Evolutionary conservation across 1,284 basidiomycete species (phyloP).

Genomic region (Trametes versicolor): DNA sequence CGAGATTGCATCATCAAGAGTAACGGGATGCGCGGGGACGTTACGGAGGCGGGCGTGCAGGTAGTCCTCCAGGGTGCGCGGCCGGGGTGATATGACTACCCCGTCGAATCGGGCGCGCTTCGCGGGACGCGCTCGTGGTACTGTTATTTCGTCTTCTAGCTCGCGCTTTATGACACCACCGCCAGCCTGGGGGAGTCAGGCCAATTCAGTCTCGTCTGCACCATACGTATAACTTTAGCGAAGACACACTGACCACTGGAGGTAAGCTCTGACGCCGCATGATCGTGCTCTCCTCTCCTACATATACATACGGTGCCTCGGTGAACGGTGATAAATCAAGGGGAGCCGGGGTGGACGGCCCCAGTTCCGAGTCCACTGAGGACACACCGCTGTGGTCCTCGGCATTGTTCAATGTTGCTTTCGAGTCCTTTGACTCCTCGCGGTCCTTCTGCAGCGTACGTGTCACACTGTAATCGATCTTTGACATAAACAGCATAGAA

Average conservation of each 20-base stretch:
- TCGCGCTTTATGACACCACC: not conserved
- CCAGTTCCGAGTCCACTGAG: too few relatives aligned
- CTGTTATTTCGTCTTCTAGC: not conserved
- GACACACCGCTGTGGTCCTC: too few relatives aligned
- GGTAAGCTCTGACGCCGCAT: not conserved
- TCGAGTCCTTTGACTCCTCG: too few relatives aligned
- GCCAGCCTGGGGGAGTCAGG: not conserved
- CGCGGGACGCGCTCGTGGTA: not conserved
- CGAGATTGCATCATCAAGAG: not conserved
- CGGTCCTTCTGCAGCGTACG: too few relatives aligned
- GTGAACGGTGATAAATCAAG: too few relatives aligned
- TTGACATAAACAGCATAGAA: not conserved
- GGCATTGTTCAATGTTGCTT: too few relatives aligned
- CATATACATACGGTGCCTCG: not conserved
- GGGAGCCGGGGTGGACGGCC: too few relatives aligned
- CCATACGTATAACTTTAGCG: too few relatives aligned
- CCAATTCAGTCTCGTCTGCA: not conserved
- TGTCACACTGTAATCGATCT: too few relatives aligned
- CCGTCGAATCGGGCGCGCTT: not conserved
- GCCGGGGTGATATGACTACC: not conserved
- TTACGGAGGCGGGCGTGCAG: slow-evolving; percentile 14
- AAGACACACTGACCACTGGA: not conserved
- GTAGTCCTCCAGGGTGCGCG: slow-evolving; percentile 9
- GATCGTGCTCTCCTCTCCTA: not conserved
- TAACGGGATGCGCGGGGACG: not conserved